A percentile compares a stretch with the other conserved stretches of the same genome.
Evolutionary conservation across 108 stramenopile genomes (phyloP).

Genomic region (Schizochytrium sp.): DNA sequence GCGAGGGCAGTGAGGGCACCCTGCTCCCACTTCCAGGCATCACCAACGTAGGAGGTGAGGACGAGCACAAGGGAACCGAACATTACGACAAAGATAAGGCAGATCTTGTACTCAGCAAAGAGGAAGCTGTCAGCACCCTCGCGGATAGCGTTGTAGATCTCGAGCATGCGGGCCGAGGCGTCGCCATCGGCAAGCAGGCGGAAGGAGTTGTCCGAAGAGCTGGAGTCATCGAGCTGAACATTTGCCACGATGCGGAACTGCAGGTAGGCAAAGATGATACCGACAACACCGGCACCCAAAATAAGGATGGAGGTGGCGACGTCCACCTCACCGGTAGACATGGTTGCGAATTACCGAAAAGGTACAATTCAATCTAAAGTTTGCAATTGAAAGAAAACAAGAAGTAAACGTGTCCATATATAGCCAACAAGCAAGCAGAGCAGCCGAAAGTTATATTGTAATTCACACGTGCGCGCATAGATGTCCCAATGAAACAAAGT

Average conservation of each 20-base stretch:
- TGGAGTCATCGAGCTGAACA: conserved; percentile 16
- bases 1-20: conserved; percentile 85
- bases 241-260: conserved; percentile 39
- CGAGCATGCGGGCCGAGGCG: conserved; percentile 1
- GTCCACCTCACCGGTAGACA: background rate
- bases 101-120: conserved; percentile 92
- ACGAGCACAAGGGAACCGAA: conserved; percentile 87
- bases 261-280: conserved; percentile 36
- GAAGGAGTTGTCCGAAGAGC: conserved; percentile 51
- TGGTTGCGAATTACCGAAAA: background rate
- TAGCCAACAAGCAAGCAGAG: no score
- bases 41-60: conserved; percentile 58
- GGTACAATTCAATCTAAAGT: no score
- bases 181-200: conserved; percentile 53
- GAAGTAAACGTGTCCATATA: no score
- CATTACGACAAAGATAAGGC: conserved; percentile 86
- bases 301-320: conserved; percentile 19
- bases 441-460: no score
- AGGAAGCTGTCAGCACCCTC: conserved; percentile 95
- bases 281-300: conserved; percentile 16
- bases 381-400: no score
- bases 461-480: no score
- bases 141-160: conserved; percentile 93
- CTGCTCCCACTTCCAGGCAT: conserved; percentile 25
- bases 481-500: no score